These are phyloP conservation scores for Pestalotiopsis sp. DNA, from an alignment of 2,329 filamentous ascomycete species.

Conservation along the genomic window DNA sequence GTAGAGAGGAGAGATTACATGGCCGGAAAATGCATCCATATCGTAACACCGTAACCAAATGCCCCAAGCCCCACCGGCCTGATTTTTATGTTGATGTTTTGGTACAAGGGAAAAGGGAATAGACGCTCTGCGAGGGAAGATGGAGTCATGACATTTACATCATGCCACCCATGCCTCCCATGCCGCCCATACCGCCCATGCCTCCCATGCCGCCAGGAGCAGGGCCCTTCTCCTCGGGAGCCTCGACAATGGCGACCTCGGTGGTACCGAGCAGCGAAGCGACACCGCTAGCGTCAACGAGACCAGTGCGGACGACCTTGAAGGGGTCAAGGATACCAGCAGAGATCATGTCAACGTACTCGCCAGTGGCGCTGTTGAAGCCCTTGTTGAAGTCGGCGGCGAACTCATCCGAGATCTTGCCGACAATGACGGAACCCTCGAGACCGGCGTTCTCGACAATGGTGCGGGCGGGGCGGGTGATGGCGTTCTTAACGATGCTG, in stretches of 20 bases:
- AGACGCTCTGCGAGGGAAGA: slow-evolving; percentile 20
- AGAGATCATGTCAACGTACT: slow-evolving; percentile 98
- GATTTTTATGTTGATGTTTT: slow-evolving; percentile 26
- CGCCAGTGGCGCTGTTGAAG: slow-evolving; percentile 93
- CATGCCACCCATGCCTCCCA: slow-evolving; percentile 48
- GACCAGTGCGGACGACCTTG: slow-evolving; percentile 97
- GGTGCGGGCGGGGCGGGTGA: slow-evolving; percentile 89
- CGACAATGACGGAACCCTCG: slow-evolving; percentile 94
- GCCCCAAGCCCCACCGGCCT: slow-evolving; percentile 38
- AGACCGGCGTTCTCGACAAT: slow-evolving; percentile 98
- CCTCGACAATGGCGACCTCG: slow-evolving; percentile 96
- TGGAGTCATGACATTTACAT: slow-evolving; percentile 37
- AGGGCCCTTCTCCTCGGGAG: slow-evolving; percentile 81
- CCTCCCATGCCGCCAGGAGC: slow-evolving; percentile 70
- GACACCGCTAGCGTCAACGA: slow-evolving; percentile 93
- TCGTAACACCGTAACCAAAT: slow-evolving; percentile 54
- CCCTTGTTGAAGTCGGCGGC: slow-evolving; percentile 95
- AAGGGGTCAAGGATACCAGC: slow-evolving; percentile 98
- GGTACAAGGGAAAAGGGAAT: slow-evolving; percentile 31
- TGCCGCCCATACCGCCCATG: slow-evolving; percentile 56
- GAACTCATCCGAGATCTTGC: slow-evolving; percentile 96
- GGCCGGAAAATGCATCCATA: slow-evolving; percentile 38
- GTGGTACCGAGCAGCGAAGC: slow-evolving; percentile 96
- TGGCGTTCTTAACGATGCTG: slow-evolving; percentile 96
- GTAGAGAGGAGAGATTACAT: slow-evolving; percentile 42